Base-by-base conservation (phyloP, 345 rosid species). In the Heritiera fomes region DNA sequence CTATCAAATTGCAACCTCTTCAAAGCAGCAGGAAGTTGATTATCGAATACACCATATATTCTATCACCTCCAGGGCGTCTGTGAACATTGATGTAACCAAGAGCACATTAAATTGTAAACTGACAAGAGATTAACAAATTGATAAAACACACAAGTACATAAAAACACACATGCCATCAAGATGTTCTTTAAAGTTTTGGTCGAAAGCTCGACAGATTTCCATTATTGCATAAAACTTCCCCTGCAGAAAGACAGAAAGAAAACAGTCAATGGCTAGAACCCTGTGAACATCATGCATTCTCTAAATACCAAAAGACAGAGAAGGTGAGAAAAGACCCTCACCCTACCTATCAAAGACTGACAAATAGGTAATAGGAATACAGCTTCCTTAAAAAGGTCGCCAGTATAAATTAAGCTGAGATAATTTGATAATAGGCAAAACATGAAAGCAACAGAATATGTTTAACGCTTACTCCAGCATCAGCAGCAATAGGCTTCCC, bases 41-140 rank as follows among this genome's bases (percentile, higher is more conserved):
- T 92, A 80, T 93, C 98, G 75, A 96, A 96, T 78, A 96, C 95
- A 28, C 82, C 55, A 47, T 93, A 92, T 58, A 96, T 86, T 85
- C 93, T 96, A 73, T 96, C 99, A 82, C 99, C 99, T 78, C 99
- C 99, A 83, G 99, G 56, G 47, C 98, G 99, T 77, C 98, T 96
- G 92, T 81, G 71, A 75, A 66, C 55, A 82, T 77, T 32, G 66
- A 45, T 55, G 43, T 61, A 53, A 79, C 67, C 76, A 73, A 78
- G 76, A 9, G 45, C 13, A 56, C 53, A 60, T 79, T 28, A 65
- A 74, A 40, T 18, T 69, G 72, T 47, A 53, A 74, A 69, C 32
- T 11, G 52, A 43, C n/a, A 66, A 6, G 28, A 15, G 58, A 32
- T 30, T 18, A 70, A 64, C 14, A 41, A 32, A 38, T 60, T 41